Evolutionary conservation across 768 basidiomycete species (phyloP).

Genomic region (Mycena crocata): DNA sequence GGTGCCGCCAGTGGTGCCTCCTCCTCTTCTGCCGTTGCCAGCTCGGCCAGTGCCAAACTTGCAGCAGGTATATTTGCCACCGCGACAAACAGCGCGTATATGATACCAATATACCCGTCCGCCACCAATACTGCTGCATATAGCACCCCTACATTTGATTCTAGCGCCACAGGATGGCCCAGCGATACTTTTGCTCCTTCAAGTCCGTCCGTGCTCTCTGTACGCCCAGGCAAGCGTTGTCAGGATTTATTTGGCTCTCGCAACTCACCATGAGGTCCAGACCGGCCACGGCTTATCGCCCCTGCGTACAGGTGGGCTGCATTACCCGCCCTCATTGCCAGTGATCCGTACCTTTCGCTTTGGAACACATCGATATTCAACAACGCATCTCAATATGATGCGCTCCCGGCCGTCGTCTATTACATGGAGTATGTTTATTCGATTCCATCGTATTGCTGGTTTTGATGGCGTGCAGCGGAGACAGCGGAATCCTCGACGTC

Average conservation of each 20-base stretch:
- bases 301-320: constrained; percentile 92
- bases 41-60: constrained; percentile 68
- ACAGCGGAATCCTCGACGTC: constrained; percentile 91
- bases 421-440: constrained; percentile 60
- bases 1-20: constrained; percentile 54
- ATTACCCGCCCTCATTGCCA: constrained; percentile 79
- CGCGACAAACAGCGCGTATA: constrained; percentile 81
- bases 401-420: constrained; percentile 75
- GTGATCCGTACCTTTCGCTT: constrained; percentile 84
- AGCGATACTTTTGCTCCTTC: constrained; percentile 79
- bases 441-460: neutral
- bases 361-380: constrained; percentile 94
- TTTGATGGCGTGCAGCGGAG: constrained; percentile 50
- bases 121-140: constrained; percentile 86
- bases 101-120: constrained; percentile 89
- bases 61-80: constrained; percentile 76
- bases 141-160: constrained; percentile 74
- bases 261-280: constrained; percentile 44
- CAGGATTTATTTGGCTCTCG: neutral
- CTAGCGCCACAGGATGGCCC: constrained; percentile 73
- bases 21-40: constrained; percentile 53
- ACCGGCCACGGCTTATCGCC: constrained; percentile 93
- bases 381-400: constrained; percentile 85
- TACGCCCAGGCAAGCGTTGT: constrained; percentile 51
- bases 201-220: constrained; percentile 66